phyloP scores from a whole-genome alignment of 768 basidiomycete genomes.

The Boletellus ananas region DNA sequence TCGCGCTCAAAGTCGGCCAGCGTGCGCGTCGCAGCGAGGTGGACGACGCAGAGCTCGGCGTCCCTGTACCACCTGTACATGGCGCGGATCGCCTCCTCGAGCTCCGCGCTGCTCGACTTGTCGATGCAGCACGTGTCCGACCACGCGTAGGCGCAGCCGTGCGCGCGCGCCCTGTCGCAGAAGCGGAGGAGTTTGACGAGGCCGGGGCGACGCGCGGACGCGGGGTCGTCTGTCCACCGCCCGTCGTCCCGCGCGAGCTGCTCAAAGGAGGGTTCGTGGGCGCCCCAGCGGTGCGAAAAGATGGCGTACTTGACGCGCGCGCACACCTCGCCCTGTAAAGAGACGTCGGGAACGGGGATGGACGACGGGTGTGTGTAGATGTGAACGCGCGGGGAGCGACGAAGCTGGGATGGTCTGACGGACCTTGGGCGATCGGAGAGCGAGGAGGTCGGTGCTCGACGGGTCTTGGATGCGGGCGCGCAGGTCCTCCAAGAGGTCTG shows the following conservation, averaged over 20 bases:
- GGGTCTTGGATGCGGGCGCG: no score
- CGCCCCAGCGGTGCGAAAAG: slow-evolving; percentile 2
- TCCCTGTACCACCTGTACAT: slow-evolving; percentile 29
- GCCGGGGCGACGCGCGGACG: background rate
- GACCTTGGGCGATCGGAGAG: no score
- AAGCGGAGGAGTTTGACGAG: slow-evolving; percentile 15
- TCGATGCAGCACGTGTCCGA: slow-evolving; percentile 22
- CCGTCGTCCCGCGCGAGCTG: background rate
- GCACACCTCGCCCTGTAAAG: background rate
- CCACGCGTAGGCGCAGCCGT: slow-evolving; percentile 21
- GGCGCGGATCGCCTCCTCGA: slow-evolving; percentile 29
- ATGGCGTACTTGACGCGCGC: background rate
- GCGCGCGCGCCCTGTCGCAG: slow-evolving; percentile 12
- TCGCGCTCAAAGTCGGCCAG: slow-evolving; percentile 10
- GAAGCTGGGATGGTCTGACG: no score
- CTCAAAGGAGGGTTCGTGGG: background rate
- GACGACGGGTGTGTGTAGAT: no score
- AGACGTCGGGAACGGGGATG: background rate
- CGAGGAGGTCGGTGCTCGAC: no score
- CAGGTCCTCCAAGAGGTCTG: background rate
- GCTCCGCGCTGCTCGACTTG: slow-evolving; percentile 27
- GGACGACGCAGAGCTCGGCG: slow-evolving; percentile 22
- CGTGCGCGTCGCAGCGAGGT: slow-evolving; percentile 13
- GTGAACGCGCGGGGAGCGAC: no score
- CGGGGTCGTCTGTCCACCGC: no score